These are phyloP conservation scores for Nicotiana sylvestris DNA, from an alignment of 257 asterid genomes.

Conservation along the genomic window DNA sequence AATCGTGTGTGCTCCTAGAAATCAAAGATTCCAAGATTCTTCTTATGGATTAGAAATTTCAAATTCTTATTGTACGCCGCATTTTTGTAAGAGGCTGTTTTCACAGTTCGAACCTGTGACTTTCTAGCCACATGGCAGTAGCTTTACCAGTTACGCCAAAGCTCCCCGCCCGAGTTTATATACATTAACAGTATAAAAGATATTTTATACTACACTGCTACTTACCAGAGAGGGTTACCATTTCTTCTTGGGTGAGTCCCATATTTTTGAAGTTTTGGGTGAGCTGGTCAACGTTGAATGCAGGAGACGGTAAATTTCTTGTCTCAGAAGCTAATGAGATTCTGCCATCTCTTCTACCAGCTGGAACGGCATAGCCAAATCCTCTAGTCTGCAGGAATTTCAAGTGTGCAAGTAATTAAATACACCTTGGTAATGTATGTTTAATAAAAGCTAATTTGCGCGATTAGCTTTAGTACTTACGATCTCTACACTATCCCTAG, in stretches of 20 bases:
- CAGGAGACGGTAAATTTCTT: conserved; percentile 54
- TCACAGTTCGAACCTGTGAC: no score
- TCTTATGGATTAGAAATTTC: background rate
- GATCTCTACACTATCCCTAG: conserved; percentile 67
- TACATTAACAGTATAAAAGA: no score
- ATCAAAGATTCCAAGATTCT: background rate
- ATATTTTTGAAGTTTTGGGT: conserved; percentile 50
- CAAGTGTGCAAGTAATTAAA: background rate
- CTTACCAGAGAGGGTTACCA: conserved; percentile 87
- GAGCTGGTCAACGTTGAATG: conserved; percentile 39
- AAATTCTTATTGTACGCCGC: no score
- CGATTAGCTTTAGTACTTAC: conserved; percentile 24
- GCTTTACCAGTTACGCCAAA: no score
- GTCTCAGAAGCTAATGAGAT: conserved; percentile 50
- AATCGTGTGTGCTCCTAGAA: conserved; percentile 65
- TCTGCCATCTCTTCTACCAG: conserved; percentile 79
- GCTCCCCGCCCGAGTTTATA: no score
- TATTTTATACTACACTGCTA: no score
- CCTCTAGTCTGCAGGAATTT: conserved; percentile 50
- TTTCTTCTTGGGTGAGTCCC: conserved; percentile 65
- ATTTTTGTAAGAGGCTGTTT: no score
- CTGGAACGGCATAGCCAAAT: conserved; percentile 51
- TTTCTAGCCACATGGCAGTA: no score
- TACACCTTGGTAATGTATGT: background rate
- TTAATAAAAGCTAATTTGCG: background rate